Conservation (phyloP, 2,329 filamentous ascomycete species). For the Botrytis porri region DNA sequence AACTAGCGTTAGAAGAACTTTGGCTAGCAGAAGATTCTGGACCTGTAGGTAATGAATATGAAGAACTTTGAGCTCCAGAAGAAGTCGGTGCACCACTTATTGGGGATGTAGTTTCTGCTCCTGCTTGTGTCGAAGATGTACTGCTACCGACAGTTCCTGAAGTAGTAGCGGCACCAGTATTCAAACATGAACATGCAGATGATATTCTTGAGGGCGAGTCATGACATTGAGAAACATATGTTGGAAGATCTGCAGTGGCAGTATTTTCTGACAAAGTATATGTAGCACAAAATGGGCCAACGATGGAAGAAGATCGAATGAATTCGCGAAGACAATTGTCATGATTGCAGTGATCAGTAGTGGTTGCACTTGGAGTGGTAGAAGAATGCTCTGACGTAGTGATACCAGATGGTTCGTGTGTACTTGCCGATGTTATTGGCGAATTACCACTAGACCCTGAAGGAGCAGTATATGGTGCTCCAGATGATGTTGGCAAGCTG, state of each 20-base stretch:
- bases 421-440: neutral
- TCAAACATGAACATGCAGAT: slow-evolving; percentile 32
- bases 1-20: neutral
- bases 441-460: neutral
- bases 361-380: slow-evolving; percentile 10
- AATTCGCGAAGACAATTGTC: slow-evolving; percentile 34
- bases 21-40: slow-evolving; percentile 16
- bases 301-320: slow-evolving; percentile 24
- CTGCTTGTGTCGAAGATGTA: neutral
- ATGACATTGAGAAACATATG: slow-evolving; percentile 29
- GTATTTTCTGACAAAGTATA: slow-evolving; percentile 30
- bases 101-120: neutral
- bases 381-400: neutral
- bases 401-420: slow-evolving; percentile 9
- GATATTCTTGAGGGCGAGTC: slow-evolving; percentile 28
- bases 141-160: slow-evolving; percentile 8
- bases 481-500: neutral
- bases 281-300: slow-evolving; percentile 30
- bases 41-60: slow-evolving; percentile 1
- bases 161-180: slow-evolving; percentile 8
- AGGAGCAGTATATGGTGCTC: neutral
- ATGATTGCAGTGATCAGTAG: slow-evolving; percentile 26
- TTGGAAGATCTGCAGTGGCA: slow-evolving; percentile 27
- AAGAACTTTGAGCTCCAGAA: neutral
- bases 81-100: neutral